These are phyloP conservation scores for Aureobasidium sp. DNA, from an alignment of 2,329 filamentous ascomycete species.

Conservation along the genomic window DNA sequence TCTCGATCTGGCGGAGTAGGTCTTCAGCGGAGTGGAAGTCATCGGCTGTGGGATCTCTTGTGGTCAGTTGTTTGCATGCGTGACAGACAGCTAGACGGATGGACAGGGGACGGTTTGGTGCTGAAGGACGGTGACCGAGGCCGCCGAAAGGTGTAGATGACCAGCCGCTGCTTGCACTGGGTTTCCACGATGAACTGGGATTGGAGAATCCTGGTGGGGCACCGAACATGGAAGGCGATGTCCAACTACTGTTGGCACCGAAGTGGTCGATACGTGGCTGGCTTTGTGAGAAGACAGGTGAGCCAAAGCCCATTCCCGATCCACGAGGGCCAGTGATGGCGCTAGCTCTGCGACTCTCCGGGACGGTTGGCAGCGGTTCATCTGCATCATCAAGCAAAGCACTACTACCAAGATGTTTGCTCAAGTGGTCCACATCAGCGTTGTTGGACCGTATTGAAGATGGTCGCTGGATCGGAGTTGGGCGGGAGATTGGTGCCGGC, in stretches of 20 bases:
- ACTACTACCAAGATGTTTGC: constrained; percentile 75
- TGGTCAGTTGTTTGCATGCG: constrained; percentile 62
- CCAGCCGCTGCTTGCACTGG: constrained; percentile 33
- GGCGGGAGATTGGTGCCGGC: constrained; percentile 70
- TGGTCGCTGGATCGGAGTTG: constrained; percentile 81
- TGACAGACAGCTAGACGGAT: constrained; percentile 69
- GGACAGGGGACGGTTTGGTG: constrained; percentile 50
- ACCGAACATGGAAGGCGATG: constrained; percentile 36
- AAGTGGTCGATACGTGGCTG: constrained; percentile 30
- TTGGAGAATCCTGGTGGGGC: constrained; percentile 28
- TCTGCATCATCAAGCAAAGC: constrained; percentile 70
- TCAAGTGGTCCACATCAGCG: constrained; percentile 45
- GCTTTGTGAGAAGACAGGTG: constrained; percentile 28
- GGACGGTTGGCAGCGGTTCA: constrained; percentile 50
- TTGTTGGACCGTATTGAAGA: constrained; percentile 59
- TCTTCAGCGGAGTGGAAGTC: constrained; percentile 64
- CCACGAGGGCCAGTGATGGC: constrained; percentile 15
- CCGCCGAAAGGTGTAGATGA: constrained; percentile 45
- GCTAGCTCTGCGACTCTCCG: constrained; percentile 31
- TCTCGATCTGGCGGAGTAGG: constrained; percentile 58
- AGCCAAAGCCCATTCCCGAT: constrained; percentile 23
- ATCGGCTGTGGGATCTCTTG: constrained; percentile 37
- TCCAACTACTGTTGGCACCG: constrained; percentile 35
- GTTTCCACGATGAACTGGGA: constrained; percentile 34
- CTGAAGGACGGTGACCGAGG: constrained; percentile 39